Base-by-base conservation (phyloP, 1,284 basidiomycete species). In the Cutaneotrichosporon sp. region DNA sequence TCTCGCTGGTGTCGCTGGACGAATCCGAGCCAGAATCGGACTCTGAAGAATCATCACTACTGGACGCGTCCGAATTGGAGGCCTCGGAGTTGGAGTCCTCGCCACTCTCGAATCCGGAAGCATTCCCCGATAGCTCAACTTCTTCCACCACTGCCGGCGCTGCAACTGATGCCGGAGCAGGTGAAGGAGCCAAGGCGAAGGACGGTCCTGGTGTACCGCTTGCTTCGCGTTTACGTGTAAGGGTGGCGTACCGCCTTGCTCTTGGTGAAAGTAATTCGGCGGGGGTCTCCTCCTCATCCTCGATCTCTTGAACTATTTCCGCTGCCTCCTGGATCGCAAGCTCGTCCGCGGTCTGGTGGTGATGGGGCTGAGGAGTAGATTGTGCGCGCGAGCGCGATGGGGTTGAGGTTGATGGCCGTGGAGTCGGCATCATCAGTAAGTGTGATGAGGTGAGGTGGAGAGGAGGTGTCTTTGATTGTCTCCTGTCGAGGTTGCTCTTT, bases 321-420 rank as follows among this genome's bases (percentile, higher is more conserved):
- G 56, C 60, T 4, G 68, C 68, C 45, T 67, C 70, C 35, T 59
- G 55, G 7, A 60, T 20, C 11, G 66, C 62, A 12, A 64, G 59
- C 46, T 68, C 62, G 49, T 70, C 67, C 7, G 68, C 59, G 8
- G 62, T 61, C 29, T 55, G 53, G 50, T 66, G 66, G 46, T 68
- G 66, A 31, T 29, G 20, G 29, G 33, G 42, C 29, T 50, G 55
- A n/a, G 52, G 49, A 12, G 55, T 31, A 12, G 50, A 47, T 20
- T 38, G 47, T 22, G 32, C n/a, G 32, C 26, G 29, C 19, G 9
- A 19, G 17, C 14, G 42, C 24, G 32, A 27, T 16, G 32, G 35
- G 22, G 43, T 49, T n/a, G 52, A 46, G 35, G 43, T 22, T 24
- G 32, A 25, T 4, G 45, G 44, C n/a, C n/a, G n/a, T n/a, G n/a